Evolutionary conservation across 352 stramenopile species (phyloP).

Genomic region (Aphanomyces euteiches): DNA sequence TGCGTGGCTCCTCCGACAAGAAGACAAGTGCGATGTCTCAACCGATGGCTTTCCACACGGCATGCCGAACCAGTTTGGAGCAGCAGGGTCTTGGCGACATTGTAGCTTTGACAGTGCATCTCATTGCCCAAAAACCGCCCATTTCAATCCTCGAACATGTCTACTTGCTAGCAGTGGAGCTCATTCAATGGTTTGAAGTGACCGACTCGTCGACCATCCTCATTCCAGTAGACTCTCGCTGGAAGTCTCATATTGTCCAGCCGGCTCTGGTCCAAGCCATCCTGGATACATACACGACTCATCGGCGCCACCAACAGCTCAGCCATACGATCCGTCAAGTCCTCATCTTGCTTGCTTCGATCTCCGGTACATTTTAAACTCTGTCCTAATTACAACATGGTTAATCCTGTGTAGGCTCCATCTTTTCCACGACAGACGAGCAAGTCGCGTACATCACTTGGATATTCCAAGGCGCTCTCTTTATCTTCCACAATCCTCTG

Average conservation of each 20-base stretch:
- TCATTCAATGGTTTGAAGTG: slow-evolving; percentile 66
- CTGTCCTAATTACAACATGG: slow-evolving; percentile 38
- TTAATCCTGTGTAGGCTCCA: slow-evolving; percentile 62
- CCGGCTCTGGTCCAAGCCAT: slow-evolving; percentile 35
- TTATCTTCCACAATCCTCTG: slow-evolving; percentile 57
- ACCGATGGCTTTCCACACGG: slow-evolving; percentile 79
- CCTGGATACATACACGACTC: slow-evolving; percentile 39
- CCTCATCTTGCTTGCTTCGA: slow-evolving; percentile 70
- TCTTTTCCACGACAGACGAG: slow-evolving; percentile 67
- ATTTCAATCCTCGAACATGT: slow-evolving; percentile 56
- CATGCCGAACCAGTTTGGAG: slow-evolving; percentile 57
- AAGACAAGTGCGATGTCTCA: slow-evolving; percentile 75
- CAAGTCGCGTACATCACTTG: slow-evolving; percentile 53
- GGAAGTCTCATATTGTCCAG: slow-evolving; percentile 68
- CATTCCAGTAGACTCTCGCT: slow-evolving; percentile 44
- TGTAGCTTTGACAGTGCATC: slow-evolving; percentile 51
- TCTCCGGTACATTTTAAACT: slow-evolving; percentile 55
- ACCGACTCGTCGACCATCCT: slow-evolving; percentile 3
- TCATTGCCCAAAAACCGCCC: slow-evolving; percentile 71
- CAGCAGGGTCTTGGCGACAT: slow-evolving; percentile 59
- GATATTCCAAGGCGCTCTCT: slow-evolving; percentile 57
- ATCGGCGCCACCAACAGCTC: slow-evolving; percentile 41
- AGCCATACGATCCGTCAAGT: slow-evolving; percentile 57
- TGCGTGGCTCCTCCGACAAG: slow-evolving; percentile 60
- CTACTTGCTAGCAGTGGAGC: slow-evolving; percentile 71